phyloP scores from a whole-genome alignment of 2,329 filamentous ascomycete species.

The Penicillium janthinellum region DNA sequence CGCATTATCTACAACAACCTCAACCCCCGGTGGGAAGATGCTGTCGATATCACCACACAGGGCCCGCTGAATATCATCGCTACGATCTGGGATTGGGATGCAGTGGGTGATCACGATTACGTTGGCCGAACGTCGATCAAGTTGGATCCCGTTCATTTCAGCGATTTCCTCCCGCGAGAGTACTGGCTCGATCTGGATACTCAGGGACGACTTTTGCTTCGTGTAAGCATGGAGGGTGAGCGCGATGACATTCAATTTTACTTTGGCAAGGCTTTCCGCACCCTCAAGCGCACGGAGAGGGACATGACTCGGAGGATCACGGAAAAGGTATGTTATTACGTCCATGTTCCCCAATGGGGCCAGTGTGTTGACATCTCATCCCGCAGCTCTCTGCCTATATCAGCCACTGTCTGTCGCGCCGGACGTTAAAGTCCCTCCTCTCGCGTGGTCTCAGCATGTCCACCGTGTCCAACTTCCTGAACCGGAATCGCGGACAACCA shows the following conservation, averaged over 20 bases:
- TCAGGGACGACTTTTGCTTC: slow-evolving; percentile 82
- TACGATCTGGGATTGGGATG: slow-evolving; percentile 98
- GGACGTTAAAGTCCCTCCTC: slow-evolving; percentile 74
- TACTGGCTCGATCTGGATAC: slow-evolving; percentile 98
- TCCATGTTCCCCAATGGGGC: neutral
- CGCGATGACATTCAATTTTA: slow-evolving; percentile 98
- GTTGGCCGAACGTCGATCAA: slow-evolving; percentile 96
- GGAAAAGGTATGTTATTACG: slow-evolving; percentile 71
- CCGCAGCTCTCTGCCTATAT: slow-evolving; percentile 85
- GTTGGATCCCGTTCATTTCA: slow-evolving; percentile 95
- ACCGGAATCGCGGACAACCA: slow-evolving; percentile 53
- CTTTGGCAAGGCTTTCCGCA: slow-evolving; percentile 94
- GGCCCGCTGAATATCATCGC: slow-evolving; percentile 92
- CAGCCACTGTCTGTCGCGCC: slow-evolving; percentile 79
- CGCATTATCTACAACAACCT: slow-evolving; percentile 86
- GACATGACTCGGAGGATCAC: slow-evolving; percentile 99
- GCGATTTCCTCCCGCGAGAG: slow-evolving; percentile 91
- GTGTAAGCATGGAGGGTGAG: slow-evolving; percentile 98
- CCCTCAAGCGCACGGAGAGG: slow-evolving; percentile 90
- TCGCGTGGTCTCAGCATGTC: slow-evolving; percentile 73
- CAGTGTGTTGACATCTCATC: slow-evolving; percentile 14
- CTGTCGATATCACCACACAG: slow-evolving; percentile 90
- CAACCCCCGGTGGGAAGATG: slow-evolving; percentile 96
- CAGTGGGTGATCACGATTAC: slow-evolving; percentile 95
- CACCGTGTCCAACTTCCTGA: slow-evolving; percentile 70